phyloP scores from a whole-genome alignment of 352 stramenopile species.

The Phytophthora litchii region DNA sequence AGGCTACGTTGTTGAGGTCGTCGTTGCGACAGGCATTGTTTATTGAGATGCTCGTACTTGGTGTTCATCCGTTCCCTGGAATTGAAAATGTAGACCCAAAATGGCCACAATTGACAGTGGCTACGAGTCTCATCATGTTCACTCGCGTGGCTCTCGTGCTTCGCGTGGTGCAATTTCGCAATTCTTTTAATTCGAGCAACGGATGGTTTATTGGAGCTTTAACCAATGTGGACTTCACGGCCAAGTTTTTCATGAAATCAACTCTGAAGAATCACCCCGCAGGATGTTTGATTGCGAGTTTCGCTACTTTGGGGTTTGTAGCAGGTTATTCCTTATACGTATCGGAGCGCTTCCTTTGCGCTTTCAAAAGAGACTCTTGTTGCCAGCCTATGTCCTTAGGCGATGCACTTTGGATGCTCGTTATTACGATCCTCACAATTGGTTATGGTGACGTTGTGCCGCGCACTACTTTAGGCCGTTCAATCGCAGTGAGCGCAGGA shows the following conservation, averaged over 20 bases:
- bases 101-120: constrained; percentile 65
- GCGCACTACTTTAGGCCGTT: constrained; percentile 49
- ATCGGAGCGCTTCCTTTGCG: constrained; percentile 75
- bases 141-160: constrained; percentile 53
- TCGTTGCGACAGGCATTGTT: constrained; percentile 53
- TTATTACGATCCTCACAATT: constrained; percentile 80
- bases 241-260: constrained; percentile 77
- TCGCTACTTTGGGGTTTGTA: constrained; percentile 46
- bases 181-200: constrained; percentile 83
- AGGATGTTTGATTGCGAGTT: constrained; percentile 48
- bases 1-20: constrained; percentile 65
- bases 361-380: constrained; percentile 56
- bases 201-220: constrained; percentile 81
- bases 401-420: constrained; percentile 67
- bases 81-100: constrained; percentile 65
- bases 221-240: constrained; percentile 80
- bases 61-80: constrained; percentile 71
- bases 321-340: constrained; percentile 71
- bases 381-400: constrained; percentile 58
- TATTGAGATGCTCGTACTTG: constrained; percentile 56
- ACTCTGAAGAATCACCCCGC: constrained; percentile 75
- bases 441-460: constrained; percentile 75
- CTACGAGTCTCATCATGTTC: constrained; percentile 72
- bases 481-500: constrained; percentile 56
- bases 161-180: constrained; percentile 64